These are phyloP conservation scores for Phylloporus sp. DNA, from an alignment of 768 basidiomycete genomes.

Conservation along the genomic window DNA sequence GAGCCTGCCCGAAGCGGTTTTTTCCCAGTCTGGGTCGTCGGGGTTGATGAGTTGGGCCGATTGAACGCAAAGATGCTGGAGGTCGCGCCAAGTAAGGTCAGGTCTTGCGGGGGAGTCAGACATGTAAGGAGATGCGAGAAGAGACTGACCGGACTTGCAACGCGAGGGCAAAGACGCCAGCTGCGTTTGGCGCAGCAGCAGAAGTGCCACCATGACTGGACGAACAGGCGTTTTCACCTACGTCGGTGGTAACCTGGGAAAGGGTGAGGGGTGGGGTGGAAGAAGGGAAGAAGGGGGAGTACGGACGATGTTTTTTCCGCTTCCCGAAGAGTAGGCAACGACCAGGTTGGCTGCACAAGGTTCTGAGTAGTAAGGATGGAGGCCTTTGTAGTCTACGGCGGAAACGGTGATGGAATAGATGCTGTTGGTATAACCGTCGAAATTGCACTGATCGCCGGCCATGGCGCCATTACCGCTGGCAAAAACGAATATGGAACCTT, in stretches of 20 bases:
- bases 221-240: slow-evolving; percentile 79
- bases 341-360: slow-evolving; percentile 97
- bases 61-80: slow-evolving; percentile 83
- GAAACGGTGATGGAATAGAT: slow-evolving; percentile 95
- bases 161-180: slow-evolving; percentile 88
- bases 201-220: slow-evolving; percentile 91
- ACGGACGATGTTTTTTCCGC: slow-evolving; percentile 88
- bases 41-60: slow-evolving; percentile 75
- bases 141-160: slow-evolving; percentile 70
- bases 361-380: slow-evolving; percentile 97
- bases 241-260: slow-evolving; percentile 86
- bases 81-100: slow-evolving; percentile 93
- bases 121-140: slow-evolving; percentile 1
- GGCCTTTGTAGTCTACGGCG: slow-evolving; percentile 88
- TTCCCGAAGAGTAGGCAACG: slow-evolving; percentile 93
- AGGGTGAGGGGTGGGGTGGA: slow-evolving; percentile 15
- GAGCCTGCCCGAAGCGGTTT: slow-evolving; percentile 45
- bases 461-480: slow-evolving; percentile 95
- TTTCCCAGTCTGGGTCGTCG: slow-evolving; percentile 93
- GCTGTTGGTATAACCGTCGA: slow-evolving; percentile 98
- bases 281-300: neutral
- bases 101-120: slow-evolving; percentile 47
- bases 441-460: slow-evolving; percentile 94
- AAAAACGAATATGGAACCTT: slow-evolving; percentile 93
- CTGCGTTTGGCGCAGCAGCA: slow-evolving; percentile 95